Conservation (phyloP, 129 eudicot species). For the Tagetes patula region DNA sequence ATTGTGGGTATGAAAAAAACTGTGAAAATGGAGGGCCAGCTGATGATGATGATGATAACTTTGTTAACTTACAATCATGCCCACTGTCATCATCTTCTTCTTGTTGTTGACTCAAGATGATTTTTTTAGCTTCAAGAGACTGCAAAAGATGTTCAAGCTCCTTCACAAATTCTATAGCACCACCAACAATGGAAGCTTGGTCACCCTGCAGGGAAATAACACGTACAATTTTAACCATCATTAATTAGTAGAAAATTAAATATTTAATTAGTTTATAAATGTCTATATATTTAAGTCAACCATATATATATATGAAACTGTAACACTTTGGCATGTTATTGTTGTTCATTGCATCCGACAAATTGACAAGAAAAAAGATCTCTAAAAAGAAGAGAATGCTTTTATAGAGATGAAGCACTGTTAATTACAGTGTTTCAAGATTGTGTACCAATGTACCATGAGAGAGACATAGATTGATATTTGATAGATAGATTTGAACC, state of each 20-base stretch:
- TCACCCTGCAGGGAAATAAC: slow-evolving; percentile 57
- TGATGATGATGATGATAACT: slow-evolving; percentile 9
- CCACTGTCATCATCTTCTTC: neutral
- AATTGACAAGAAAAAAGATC: slow-evolving; percentile 44
- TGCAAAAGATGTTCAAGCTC: slow-evolving; percentile 87
- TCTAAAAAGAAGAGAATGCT: slow-evolving; percentile 42
- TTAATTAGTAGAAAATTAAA: neutral
- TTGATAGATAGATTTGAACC: slow-evolving; percentile 18
- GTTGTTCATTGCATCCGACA: slow-evolving; percentile 46
- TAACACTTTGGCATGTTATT: slow-evolving; percentile 33
- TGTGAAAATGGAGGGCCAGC: slow-evolving; percentile 52
- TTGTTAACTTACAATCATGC: slow-evolving; percentile 16
- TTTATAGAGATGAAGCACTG: slow-evolving; percentile 31
- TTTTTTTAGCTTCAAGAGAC: slow-evolving; percentile 75
- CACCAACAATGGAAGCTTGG: slow-evolving; percentile 96
- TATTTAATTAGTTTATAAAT: neutral
- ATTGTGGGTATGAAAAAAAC: slow-evolving; percentile 67
- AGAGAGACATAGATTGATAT: slow-evolving; percentile 20
- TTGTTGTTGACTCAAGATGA: slow-evolving; percentile 29
- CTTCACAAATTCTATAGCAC: slow-evolving; percentile 92
- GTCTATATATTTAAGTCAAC: slow-evolving; percentile 32
- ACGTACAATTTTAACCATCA: neutral
- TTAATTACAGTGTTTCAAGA: slow-evolving; percentile 38
- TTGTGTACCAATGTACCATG: slow-evolving; percentile 33
- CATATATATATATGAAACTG: slow-evolving; percentile 26